These are phyloP conservation scores for Trichoderma endophyticum DNA, from an alignment of 2,329 filamentous ascomycete genomes.

Conservation along the genomic window DNA sequence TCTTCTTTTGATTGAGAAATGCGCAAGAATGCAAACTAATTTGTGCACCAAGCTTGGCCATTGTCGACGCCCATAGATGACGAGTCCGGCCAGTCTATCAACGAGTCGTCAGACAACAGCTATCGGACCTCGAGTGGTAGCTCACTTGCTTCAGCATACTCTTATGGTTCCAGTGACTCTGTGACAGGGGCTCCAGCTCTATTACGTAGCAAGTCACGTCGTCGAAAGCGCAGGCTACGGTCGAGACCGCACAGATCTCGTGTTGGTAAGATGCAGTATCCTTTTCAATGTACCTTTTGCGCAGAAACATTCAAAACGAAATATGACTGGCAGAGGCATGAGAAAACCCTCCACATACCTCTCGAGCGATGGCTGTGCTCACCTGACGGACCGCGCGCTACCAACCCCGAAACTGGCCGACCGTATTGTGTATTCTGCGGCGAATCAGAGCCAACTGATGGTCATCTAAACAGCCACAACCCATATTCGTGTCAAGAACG, in stretches of 20 bases:
- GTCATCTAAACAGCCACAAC: neutral
- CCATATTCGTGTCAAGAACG: neutral
- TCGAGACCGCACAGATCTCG: neutral
- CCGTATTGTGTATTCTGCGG: neutral
- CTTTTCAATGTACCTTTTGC: neutral
- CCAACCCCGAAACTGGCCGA: neutral
- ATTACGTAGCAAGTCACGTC: neutral
- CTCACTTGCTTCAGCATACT: neutral
- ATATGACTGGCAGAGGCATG: neutral
- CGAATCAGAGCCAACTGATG: neutral
- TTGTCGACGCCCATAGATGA: neutral
- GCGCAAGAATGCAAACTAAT: neutral
- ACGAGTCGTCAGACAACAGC: neutral
- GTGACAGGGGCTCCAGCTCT: neutral
- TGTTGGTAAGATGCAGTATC: neutral
- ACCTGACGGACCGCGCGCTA: neutral
- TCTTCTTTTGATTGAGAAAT: neutral
- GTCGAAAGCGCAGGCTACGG: neutral
- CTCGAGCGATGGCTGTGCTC: neutral
- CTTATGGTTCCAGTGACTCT: neutral
- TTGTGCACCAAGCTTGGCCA: neutral
- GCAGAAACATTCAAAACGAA: neutral
- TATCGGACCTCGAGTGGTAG: neutral
- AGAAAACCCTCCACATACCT: neutral
- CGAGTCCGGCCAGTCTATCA: neutral